phyloP scores from a whole-genome alignment of 345 rosid species.

The Lenwebbia sp. region DNA sequence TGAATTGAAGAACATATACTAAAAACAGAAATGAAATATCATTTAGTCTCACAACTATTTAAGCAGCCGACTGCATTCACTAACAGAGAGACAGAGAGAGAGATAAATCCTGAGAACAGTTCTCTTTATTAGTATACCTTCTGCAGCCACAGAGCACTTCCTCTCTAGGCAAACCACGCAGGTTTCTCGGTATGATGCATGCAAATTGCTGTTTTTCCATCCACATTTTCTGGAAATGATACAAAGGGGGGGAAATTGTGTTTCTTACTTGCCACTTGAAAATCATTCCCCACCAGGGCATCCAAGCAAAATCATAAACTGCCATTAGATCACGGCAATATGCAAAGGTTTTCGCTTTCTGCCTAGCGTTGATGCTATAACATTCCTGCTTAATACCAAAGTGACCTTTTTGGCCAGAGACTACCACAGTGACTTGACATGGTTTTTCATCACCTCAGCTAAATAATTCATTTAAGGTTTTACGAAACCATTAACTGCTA shows the following conservation, averaged over 20 bases:
- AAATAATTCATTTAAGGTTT: background rate
- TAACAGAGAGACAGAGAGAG: background rate
- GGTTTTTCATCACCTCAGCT: background rate
- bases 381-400: background rate
- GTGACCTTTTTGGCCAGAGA: background rate
- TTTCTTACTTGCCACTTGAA: background rate
- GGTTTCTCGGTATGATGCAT: slow-evolving; percentile 46
- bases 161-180: slow-evolving; percentile 82
- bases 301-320: background rate
- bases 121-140: slow-evolving; percentile 28
- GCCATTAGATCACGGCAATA: background rate
- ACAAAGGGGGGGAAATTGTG: background rate
- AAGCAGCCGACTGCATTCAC: background rate
- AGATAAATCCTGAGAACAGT: background rate
- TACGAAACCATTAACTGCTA: background rate
- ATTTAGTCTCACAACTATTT: background rate
- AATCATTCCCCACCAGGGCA: background rate
- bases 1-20: background rate
- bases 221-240: slow-evolving; percentile 62
- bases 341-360: background rate
- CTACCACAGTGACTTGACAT: background rate
- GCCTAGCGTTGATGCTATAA: background rate
- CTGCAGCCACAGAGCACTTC: slow-evolving; percentile 65
- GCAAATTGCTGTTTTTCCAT: slow-evolving; percentile 41
- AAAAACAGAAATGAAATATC: background rate